These are phyloP conservation scores for Trichoderma erinaceum DNA, from an alignment of 495 filamentous ascomycete species.

Conservation along the genomic window DNA sequence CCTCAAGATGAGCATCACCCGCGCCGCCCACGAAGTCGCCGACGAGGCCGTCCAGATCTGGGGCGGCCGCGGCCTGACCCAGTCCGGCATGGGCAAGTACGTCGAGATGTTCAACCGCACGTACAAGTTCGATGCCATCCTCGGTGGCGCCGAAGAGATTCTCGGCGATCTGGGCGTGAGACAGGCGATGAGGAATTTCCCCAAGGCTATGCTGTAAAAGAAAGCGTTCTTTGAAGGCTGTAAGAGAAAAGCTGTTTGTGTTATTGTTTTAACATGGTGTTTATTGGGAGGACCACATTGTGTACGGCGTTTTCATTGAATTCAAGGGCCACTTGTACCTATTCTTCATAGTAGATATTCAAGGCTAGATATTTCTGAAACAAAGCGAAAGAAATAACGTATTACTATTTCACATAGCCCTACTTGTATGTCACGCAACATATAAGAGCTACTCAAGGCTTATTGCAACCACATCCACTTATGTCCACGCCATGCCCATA, in stretches of 20 bases:
- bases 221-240: neutral
- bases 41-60: slow-evolving; percentile 83
- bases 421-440: neutral
- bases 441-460: neutral
- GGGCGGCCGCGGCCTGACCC: slow-evolving; percentile 73
- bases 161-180: slow-evolving; percentile 75
- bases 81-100: slow-evolving; percentile 73
- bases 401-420: no score
- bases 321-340: no score
- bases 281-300: no score
- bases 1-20: slow-evolving; percentile 71
- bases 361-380: no score
- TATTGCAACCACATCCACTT: neutral
- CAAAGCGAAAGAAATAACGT: no score
- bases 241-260: no score
- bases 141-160: slow-evolving; percentile 81
- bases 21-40: slow-evolving; percentile 73
- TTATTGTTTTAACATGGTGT: no score
- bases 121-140: slow-evolving; percentile 85
- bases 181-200: slow-evolving; percentile 76
- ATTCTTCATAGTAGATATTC: no score
- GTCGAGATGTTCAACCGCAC: slow-evolving; percentile 78
- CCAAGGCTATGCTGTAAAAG: slow-evolving; percentile 69
- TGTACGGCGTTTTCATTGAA: no score
- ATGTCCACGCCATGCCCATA: neutral